Percentiles rank a stretch among this genome's conserved stretches.
Conservation (phyloP, 768 basidiomycete genomes). For the Termitomyces sp. region DNA sequence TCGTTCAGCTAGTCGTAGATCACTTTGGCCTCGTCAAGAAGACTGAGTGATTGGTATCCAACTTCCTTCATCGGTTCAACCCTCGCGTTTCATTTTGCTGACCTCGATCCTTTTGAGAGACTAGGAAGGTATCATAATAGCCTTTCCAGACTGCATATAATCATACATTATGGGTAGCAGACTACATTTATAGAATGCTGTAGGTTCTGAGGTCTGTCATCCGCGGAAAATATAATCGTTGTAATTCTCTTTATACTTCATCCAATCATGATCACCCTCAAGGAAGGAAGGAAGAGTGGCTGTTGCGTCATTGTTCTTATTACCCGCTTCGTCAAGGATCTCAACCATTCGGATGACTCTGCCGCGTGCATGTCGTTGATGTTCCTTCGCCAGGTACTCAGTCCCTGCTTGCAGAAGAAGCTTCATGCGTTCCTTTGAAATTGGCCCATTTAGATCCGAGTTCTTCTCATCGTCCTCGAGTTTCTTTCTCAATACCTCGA, state of each 20-base stretch:
- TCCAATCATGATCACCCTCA: not conserved
- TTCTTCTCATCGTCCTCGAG: not conserved
- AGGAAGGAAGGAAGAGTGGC: not conserved
- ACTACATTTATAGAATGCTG: not conserved
- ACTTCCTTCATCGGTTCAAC: not conserved
- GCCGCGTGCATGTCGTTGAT: not conserved
- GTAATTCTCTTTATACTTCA: not conserved
- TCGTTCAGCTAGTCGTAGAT: conserved; percentile 70
- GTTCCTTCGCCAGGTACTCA: not conserved
- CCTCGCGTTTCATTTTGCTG: not conserved
- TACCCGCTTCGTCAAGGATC: not conserved
- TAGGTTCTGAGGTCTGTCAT: not conserved
- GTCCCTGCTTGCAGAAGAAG: not conserved
- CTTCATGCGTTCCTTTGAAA: not conserved
- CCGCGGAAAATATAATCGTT: not conserved
- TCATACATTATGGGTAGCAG: too few relatives aligned
- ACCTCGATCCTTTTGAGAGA: not conserved
- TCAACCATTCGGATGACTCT: not conserved
- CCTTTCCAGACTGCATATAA: not conserved
- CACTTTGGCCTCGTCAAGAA: conserved; percentile 35
- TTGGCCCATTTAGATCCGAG: not conserved
- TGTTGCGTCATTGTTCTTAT: not conserved
- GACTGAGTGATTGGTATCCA: not conserved
- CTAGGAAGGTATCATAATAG: not conserved
- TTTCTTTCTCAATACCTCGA: not conserved